Evolutionary conservation across 2,329 filamentous ascomycete species (phyloP).

Genomic region (Microdochium bolleyi): DNA sequence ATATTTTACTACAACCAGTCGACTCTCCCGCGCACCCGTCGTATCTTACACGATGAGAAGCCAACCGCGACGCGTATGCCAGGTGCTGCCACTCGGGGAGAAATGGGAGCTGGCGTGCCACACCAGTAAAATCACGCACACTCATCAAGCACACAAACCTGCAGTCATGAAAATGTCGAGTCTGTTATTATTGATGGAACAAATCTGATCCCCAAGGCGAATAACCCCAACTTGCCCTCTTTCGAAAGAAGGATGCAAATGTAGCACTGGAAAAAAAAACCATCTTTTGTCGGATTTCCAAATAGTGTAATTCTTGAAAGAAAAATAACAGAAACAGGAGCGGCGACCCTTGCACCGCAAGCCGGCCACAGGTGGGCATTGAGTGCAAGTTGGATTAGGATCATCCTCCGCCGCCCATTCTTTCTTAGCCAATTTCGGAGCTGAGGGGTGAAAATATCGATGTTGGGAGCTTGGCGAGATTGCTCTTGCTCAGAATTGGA

Average conservation of each 20-base stretch:
- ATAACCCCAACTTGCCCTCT: background rate
- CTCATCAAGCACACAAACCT: background rate
- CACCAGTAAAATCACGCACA: background rate
- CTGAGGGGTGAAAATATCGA: background rate
- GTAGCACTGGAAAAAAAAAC: background rate
- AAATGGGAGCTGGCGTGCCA: background rate
- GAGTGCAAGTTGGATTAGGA: background rate
- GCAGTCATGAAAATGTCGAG: background rate
- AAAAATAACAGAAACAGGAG: background rate
- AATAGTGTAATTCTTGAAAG: background rate
- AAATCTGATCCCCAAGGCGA: background rate
- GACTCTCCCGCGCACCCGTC: background rate
- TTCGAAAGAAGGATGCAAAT: background rate
- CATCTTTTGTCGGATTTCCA: background rate
- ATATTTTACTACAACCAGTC: background rate
- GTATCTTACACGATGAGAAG: background rate
- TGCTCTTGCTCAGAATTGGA: background rate
- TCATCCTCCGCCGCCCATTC: background rate
- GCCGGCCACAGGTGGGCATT: background rate
- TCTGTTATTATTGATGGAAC: background rate
- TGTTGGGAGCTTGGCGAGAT: background rate
- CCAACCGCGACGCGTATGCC: background rate
- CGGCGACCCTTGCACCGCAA: background rate
- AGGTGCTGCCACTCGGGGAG: background rate
- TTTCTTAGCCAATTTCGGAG: background rate